Evolutionary conservation across 495 filamentous ascomycete genomes (phyloP).

Genomic region (Aspergillus bridgeri): DNA sequence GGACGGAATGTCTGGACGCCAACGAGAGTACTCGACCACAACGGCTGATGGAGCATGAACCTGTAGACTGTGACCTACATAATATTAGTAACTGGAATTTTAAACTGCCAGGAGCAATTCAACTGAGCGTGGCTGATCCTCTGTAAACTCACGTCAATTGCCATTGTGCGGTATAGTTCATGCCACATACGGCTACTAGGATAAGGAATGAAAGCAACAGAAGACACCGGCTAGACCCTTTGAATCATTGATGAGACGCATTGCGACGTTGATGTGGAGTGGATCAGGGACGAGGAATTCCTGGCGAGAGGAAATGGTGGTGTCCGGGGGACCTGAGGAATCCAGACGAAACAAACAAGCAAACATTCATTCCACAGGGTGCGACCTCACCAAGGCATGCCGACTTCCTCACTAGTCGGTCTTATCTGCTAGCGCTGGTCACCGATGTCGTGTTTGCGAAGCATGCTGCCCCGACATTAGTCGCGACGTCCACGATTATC

Average conservation of each 20-base stretch:
- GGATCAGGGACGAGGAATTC: conserved; percentile 8
- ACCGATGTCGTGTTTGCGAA: not conserved
- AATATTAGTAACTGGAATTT: not conserved
- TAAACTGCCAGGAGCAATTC: no score
- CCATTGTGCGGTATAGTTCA: not conserved
- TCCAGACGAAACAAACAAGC: conserved; percentile 20
- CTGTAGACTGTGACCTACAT: not conserved
- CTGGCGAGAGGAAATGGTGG: not conserved
- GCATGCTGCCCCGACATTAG: not conserved
- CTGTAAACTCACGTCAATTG: not conserved
- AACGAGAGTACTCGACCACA: not conserved
- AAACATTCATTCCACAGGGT: conserved; percentile 19
- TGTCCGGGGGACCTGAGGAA: conserved; percentile 16
- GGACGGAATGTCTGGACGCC: not conserved
- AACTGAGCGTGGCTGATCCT: no score
- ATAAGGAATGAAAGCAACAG: not conserved
- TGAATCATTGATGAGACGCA: not conserved
- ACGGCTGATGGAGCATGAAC: not conserved
- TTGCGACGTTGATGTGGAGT: conserved; percentile 3
- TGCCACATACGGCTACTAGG: not conserved
- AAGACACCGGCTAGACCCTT: not conserved
- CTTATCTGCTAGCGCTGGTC: not conserved
- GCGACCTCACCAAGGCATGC: conserved; percentile 15
- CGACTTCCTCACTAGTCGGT: not conserved
- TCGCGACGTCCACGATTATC: not conserved